phyloP scores from a whole-genome alignment of 2,329 filamentous ascomycete genomes.

The Xylariaceae sp. region DNA sequence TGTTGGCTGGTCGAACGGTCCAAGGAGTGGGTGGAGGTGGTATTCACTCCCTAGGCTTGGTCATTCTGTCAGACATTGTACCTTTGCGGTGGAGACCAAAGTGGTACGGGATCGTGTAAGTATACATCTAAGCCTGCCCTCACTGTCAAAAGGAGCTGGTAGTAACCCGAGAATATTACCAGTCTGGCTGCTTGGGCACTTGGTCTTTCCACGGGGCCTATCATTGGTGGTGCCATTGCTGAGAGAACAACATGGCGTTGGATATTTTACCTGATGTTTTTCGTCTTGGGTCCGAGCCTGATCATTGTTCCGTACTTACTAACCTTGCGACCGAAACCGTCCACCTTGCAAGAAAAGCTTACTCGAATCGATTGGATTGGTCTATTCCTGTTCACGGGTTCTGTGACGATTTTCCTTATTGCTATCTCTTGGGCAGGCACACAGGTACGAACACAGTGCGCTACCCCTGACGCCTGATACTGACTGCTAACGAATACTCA shows the following conservation, averaged over 20 bases:
- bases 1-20: slow-evolving; percentile 35
- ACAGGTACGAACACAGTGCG: slow-evolving; percentile 6
- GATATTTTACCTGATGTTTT: slow-evolving; percentile 46
- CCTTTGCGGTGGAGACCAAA: slow-evolving; percentile 37
- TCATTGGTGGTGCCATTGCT: slow-evolving; percentile 36
- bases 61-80: slow-evolving; percentile 39
- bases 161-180: background rate
- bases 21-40: slow-evolving; percentile 39
- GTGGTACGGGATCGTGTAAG: slow-evolving; percentile 30
- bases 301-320: slow-evolving; percentile 38
- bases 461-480: background rate
- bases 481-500: background rate
- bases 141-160: background rate
- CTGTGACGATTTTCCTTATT: slow-evolving; percentile 40
- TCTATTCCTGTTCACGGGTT: slow-evolving; percentile 38
- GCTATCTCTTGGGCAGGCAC: slow-evolving; percentile 42
- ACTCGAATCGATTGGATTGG: slow-evolving; percentile 42
- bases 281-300: slow-evolving; percentile 37
- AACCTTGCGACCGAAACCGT: slow-evolving; percentile 32
- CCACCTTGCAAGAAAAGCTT: slow-evolving; percentile 31
- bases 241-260: slow-evolving; percentile 40
- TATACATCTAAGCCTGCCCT: background rate
- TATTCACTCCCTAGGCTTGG: slow-evolving; percentile 35
- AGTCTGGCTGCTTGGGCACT: background rate
- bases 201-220: slow-evolving; percentile 29